Base-by-base conservation (phyloP, 768 basidiomycete species). In the Suillus brevipes region DNA sequence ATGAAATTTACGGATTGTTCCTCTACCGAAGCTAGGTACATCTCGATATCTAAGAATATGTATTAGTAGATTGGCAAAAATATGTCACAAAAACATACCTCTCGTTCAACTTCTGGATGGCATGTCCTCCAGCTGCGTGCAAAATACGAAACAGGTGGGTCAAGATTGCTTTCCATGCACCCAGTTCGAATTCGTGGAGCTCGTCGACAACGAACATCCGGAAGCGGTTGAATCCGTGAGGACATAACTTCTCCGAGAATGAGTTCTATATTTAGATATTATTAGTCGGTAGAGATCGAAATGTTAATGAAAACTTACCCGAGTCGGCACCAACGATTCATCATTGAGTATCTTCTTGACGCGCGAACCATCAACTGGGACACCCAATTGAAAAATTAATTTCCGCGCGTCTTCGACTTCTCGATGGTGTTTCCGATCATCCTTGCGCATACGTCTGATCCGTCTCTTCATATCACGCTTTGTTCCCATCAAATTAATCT, bases 111-210 rank as follows among this genome's bases (percentile, higher is more conserved):
- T 23, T 23, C 12, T 49, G 23, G 23, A 49, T 6, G 2, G 13
- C 4, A 23, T 49, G n/a, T 23, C 47, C 47, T 23, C 47, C 47
- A 6, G 12, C 47, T 23, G 47, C 47, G 13, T 49, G 47, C 10
- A 80, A 67, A 0, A 79, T 38, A 1, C 4, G 20, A 18, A 43
- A 20, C 6, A 43, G 8, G 20, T 43, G 43, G 0, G 43, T 43
- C 18, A 43, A 43, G 4, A 8, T 4, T 3, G 68, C 66, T 60
- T 78, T 80, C 78, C 79, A 80, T 1, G 76, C 73, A 0, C 80
- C 79, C 0, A 79, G 64, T 56, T 80, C 77, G 61, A 78, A 65
- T 61, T 80, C 79, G 64, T 81, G 80, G 70, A 81, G 68, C 5
- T 78, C 62, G 61, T 81, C 78, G 10, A 77, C 71, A 0, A 75